A percentile compares a stretch with the other conserved stretches of the same genome.
Evolutionary conservation across 257 asterid species (phyloP).

Genomic region (Nicotiana noctiflora): DNA sequence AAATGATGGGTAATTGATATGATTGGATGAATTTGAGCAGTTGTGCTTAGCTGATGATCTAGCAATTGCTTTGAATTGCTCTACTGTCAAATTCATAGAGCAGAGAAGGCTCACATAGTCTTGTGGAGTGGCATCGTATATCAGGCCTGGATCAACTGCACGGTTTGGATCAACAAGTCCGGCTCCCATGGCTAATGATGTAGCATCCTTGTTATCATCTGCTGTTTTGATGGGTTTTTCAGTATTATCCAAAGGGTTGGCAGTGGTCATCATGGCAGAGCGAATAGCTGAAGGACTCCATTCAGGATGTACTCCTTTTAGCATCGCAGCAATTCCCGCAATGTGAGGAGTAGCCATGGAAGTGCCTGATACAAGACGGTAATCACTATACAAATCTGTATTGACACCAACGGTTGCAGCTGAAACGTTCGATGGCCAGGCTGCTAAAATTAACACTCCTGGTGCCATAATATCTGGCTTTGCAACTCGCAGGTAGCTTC

Average conservation of each 20-base stretch:
- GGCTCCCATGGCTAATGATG: constrained; percentile 15
- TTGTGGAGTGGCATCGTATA: constrained; percentile 14
- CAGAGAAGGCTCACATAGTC: constrained; percentile 15
- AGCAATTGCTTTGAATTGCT: neutral
- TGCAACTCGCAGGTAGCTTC: neutral
- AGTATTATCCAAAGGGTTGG: neutral
- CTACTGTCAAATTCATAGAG: constrained; percentile 9
- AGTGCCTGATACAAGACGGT: neutral
- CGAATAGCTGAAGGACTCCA: neutral
- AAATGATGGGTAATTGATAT: constrained; percentile 21
- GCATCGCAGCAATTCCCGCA: neutral
- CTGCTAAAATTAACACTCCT: neutral
- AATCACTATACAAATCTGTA: neutral
- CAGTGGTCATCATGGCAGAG: neutral
- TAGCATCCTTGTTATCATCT: neutral
- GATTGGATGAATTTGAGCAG: constrained; percentile 3
- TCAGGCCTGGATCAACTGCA: constrained; percentile 19
- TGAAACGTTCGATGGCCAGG: neutral
- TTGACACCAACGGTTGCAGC: neutral
- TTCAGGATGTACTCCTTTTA: neutral
- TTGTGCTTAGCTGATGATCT: neutral
- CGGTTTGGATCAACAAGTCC: constrained; percentile 12
- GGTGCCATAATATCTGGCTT: constrained; percentile 6
- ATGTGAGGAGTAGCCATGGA: constrained; percentile 2
- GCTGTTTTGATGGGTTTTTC: neutral